Evolutionary conservation across 164 flowering plant genomes (phyloP).

Genomic region (Paratinospora sagittata): DNA sequence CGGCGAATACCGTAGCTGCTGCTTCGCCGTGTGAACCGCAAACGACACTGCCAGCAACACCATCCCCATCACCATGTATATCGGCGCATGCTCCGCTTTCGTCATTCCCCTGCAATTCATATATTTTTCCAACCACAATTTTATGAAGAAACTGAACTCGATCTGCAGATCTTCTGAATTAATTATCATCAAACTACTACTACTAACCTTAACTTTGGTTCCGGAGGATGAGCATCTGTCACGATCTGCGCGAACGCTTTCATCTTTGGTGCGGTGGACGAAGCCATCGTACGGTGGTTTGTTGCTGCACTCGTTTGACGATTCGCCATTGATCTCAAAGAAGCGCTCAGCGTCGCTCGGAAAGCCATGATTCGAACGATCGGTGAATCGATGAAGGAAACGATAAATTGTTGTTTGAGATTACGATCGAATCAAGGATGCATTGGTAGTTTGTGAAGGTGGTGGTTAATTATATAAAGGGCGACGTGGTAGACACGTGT

Average conservation of each 20-base stretch:
- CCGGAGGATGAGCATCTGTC: neutral
- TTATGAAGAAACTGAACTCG: neutral
- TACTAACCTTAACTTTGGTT: neutral
- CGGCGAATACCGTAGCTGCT: constrained; percentile 46
- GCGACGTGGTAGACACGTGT: neutral
- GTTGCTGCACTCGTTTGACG: neutral
- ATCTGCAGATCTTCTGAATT: neutral
- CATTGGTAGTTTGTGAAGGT: neutral
- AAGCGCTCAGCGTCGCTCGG: constrained; percentile 19
- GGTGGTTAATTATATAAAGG: neutral
- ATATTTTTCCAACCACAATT: neutral
- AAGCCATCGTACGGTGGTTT: constrained; percentile 12
- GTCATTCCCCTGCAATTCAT: neutral
- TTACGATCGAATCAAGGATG: no score
- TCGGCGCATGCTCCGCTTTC: constrained; percentile 46
- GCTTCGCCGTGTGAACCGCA: constrained; percentile 45
- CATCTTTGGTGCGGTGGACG: constrained; percentile 23
- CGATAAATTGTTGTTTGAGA: neutral
- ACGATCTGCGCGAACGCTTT: constrained; percentile 11
- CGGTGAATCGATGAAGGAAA: neutral
- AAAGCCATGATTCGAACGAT: constrained; percentile 23
- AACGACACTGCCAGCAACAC: constrained; percentile 27
- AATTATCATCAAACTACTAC: no score
- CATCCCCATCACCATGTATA: constrained; percentile 53
- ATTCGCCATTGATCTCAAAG: neutral